Conservation (phyloP, 2,329 filamentous ascomycete genomes). For the Albifimbria verrucaria region DNA sequence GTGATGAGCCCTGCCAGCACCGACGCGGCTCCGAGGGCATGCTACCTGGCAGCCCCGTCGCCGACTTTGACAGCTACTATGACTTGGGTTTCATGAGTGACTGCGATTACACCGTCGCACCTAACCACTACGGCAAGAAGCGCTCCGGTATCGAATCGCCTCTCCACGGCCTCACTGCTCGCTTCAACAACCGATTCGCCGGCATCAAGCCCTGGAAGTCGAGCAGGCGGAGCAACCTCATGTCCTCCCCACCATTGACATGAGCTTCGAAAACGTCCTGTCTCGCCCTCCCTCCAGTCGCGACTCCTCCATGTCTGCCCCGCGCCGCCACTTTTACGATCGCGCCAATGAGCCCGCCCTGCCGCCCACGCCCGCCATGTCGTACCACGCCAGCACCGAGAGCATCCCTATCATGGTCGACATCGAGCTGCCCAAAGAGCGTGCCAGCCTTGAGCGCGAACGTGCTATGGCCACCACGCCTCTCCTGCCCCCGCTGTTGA, state of each 20-base stretch:
- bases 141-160: constrained; percentile 55
- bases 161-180: constrained; percentile 59
- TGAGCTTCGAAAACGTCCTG: constrained; percentile 75
- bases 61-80: constrained; percentile 54
- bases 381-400: constrained; percentile 58
- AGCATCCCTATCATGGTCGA: constrained; percentile 49
- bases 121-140: constrained; percentile 49
- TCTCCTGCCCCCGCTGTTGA: constrained; percentile 77
- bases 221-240: constrained; percentile 40
- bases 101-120: constrained; percentile 48
- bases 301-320: constrained; percentile 72
- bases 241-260: constrained; percentile 71
- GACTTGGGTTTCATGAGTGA: constrained; percentile 66
- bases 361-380: constrained; percentile 60
- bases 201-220: constrained; percentile 50
- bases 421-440: constrained; percentile 34
- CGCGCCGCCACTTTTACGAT: constrained; percentile 44
- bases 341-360: constrained; percentile 48
- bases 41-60: constrained; percentile 32
- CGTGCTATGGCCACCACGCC: constrained; percentile 71
- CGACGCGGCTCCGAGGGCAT: constrained; percentile 41
- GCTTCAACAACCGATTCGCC: constrained; percentile 61
- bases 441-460: constrained; percentile 53
- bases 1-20: constrained; percentile 61
- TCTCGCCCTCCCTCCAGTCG: constrained; percentile 69